Evolutionary conservation across 352 stramenopile species (phyloP).

Genomic region (Aphanomyces invadans): DNA sequence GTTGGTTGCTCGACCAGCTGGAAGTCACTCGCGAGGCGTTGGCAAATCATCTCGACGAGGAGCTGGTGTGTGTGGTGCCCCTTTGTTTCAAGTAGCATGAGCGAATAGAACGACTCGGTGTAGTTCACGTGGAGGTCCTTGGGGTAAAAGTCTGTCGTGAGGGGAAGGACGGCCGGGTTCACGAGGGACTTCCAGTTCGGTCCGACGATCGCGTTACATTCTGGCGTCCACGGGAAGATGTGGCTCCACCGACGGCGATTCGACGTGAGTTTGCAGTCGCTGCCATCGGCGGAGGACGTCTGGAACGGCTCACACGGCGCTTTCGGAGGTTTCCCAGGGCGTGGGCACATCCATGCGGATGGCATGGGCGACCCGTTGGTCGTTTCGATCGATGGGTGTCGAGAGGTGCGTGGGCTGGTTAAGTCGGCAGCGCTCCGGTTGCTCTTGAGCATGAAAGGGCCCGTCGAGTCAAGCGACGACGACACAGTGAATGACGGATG

Average conservation of each 20-base stretch:
- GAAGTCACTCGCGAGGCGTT: conserved; percentile 66
- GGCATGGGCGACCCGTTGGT: not conserved
- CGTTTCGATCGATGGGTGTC: not conserved
- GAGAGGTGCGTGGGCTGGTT: not conserved
- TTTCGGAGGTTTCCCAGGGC: not conserved
- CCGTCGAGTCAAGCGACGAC: conserved; percentile 17
- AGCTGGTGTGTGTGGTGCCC: conserved; percentile 50
- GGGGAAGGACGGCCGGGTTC: conserved; percentile 89
- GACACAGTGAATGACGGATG: not conserved
- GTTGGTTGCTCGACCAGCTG: conserved; percentile 56
- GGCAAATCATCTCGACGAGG: conserved; percentile 75
- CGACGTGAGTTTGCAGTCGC: conserved; percentile 33
- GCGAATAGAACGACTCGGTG: conserved; percentile 74
- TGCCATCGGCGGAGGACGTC: not conserved
- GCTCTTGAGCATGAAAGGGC: not conserved
- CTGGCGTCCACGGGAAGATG: conserved; percentile 83
- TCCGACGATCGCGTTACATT: conserved; percentile 42
- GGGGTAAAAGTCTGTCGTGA: conserved; percentile 84
- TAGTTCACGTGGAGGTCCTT: conserved; percentile 59
- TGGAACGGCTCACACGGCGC: not conserved
- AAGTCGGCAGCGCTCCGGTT: conserved; percentile 11
- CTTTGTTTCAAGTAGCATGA: conserved; percentile 60
- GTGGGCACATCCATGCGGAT: not conserved
- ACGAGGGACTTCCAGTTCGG: conserved; percentile 96
- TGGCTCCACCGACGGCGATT: conserved; percentile 95